Base-by-base conservation (phyloP, 768 basidiomycete species). In the Agaricus sinodeliciosus region DNA sequence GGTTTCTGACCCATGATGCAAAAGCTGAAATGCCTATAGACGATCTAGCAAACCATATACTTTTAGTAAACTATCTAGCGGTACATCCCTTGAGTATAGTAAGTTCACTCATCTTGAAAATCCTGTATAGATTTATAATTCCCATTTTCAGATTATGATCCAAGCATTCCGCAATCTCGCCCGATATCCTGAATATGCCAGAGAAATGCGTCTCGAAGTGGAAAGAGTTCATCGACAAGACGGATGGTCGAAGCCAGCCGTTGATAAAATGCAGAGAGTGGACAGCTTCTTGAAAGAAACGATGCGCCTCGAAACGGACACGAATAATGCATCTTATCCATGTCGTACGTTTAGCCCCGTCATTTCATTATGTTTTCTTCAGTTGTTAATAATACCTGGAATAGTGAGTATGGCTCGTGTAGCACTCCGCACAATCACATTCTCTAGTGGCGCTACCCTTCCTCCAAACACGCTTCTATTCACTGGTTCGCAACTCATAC, bases 231-330 rank as follows among this genome's bases (percentile, higher is more conserved):
- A 71, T 8, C 43, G 49, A 4, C 53, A 59, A n/a, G 63, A 63
- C 11, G 66, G 65, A 2, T 71, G 67, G 68, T 63, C 65, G 13
- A 62, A 60, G 26, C 3, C 36, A 57, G 47, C 70, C 58, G 45
- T 70, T 9, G 66, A 68, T 6, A 65, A 64, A 44, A 72, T 78
- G 72, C 62, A 55, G 43, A 69, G 65, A 56, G 40, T 75, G 4
- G 78, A 79, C 49, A 76, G 76, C 55, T 76, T 79, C 56, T 45
- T 80, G 15, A 73, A 69, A 55, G 77, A 78, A 58, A 65, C 67
- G 4, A 66, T 70, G 63, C 63, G 75, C 4, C 25, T 72, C 31
- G 61, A 57, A 41, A 66, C 63, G 3, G 56, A 69, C 28, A 56
- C 61, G 26, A 57, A 57, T 3, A 28, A 63, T 63, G 43, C 42